Percentiles rank a stretch among this genome's conserved stretches.
Conservation (phyloP, 164 flowering plant species). For the Magnolia sinica region DNA sequence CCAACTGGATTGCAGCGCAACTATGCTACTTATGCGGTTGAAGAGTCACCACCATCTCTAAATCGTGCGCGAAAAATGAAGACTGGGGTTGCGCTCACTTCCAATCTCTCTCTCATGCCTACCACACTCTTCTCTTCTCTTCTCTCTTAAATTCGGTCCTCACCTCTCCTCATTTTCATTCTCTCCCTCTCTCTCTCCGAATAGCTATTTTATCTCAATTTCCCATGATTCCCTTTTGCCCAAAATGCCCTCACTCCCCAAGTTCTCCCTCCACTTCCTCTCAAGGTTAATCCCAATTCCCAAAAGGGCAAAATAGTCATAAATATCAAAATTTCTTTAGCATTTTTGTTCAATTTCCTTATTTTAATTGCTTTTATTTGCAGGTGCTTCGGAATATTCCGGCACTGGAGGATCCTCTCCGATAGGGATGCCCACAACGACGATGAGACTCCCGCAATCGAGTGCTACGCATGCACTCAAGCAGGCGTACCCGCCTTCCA, state of each 20-base stretch:
- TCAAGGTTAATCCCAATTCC: not conserved
- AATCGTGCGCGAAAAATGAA: too few species aligned
- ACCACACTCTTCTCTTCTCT: not conserved
- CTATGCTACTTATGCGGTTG: too few species aligned
- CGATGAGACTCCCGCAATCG: constrained; percentile 30
- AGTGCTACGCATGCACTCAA: constrained; percentile 95
- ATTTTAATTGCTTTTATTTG: not conserved
- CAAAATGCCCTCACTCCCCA: not conserved
- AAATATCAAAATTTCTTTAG: not conserved
- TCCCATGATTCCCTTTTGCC: constrained; percentile 8
- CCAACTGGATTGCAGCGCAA: too few species aligned
- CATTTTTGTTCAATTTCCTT: not conserved
- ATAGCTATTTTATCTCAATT: not conserved
- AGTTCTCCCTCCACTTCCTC: constrained; percentile 11
- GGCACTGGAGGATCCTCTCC: not conserved
- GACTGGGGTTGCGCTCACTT: too few species aligned
- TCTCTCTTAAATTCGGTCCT: not conserved
- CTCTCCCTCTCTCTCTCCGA: constrained; percentile 2
- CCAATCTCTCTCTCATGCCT: not conserved
- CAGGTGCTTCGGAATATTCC: constrained; percentile 8
- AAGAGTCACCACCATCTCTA: too few species aligned
- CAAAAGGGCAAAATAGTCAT: not conserved
- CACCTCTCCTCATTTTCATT: not conserved
- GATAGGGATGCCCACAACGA: not conserved
- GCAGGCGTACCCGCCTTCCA: constrained; percentile 88